Percentiles rank a stretch among this genome's conserved stretches.
These are phyloP conservation scores for Chondrostereum purpureum DNA, from an alignment of 1,284 basidiomycete species.

Conservation along the genomic window DNA sequence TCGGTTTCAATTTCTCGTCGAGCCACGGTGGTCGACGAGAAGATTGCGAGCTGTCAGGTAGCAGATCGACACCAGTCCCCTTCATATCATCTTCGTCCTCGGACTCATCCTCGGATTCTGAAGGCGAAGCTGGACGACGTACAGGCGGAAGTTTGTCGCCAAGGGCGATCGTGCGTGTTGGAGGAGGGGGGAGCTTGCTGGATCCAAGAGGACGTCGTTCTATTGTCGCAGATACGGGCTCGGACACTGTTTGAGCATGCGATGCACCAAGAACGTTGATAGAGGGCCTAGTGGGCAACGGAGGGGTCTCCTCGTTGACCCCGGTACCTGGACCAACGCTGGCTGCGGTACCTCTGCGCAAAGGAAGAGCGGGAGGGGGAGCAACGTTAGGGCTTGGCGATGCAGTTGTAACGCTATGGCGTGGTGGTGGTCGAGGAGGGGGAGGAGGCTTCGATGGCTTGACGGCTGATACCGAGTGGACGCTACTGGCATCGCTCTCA, in stretches of 20 bases:
- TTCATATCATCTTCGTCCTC: slow-evolving; percentile 43
- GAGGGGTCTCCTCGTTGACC: not conserved
- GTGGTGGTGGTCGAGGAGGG: slow-evolving; percentile 24
- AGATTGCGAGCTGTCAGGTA: slow-evolving; percentile 78
- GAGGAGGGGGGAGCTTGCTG: slow-evolving; percentile 55
- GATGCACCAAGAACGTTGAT: slow-evolving; percentile 10
- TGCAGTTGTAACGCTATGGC: slow-evolving; percentile 13
- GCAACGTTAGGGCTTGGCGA: slow-evolving; percentile 1
- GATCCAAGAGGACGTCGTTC: slow-evolving; percentile 43
- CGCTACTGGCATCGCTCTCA: slow-evolving; percentile 20
- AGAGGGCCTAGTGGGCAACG: not conserved
- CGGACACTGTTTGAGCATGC: slow-evolving; percentile 14
- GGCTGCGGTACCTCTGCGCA: slow-evolving; percentile 8
- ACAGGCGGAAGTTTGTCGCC: slow-evolving; percentile 64
- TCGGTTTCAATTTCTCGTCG: slow-evolving; percentile 38
- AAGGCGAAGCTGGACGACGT: slow-evolving; percentile 34
- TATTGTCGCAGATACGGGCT: slow-evolving; percentile 7
- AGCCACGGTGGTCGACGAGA: slow-evolving; percentile 69
- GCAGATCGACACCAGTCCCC: slow-evolving; percentile 42
- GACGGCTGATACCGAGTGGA: slow-evolving; percentile 2
- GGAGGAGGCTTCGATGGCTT: slow-evolving; percentile 10
- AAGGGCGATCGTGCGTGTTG: slow-evolving; percentile 60
- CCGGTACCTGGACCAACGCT: not conserved
- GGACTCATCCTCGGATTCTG: slow-evolving; percentile 51
- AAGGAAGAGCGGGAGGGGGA: slow-evolving; percentile 12